Conservation (phyloP, 805 yeast species). For the Candida ulmi region DNA sequence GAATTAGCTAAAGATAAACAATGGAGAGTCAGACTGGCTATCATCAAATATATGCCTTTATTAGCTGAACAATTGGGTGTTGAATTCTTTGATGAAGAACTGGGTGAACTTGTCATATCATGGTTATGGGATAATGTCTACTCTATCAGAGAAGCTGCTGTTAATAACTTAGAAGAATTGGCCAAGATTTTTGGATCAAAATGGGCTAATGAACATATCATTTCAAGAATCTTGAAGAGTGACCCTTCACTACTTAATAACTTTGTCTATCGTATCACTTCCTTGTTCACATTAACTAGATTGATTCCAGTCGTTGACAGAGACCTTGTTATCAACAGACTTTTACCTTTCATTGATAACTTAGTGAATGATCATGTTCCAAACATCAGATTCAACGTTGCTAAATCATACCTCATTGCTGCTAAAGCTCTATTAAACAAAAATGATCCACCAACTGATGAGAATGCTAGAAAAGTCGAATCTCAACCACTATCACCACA, state of each 20-base stretch:
- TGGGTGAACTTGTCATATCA: slow-evolving; percentile 87
- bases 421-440: slow-evolving; percentile 44
- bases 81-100: slow-evolving; percentile 85
- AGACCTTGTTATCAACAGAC: slow-evolving; percentile 50
- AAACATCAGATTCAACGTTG: slow-evolving; percentile 91
- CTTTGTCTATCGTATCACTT: slow-evolving; percentile 88
- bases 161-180: slow-evolving; percentile 69
- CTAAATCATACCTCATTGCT: slow-evolving; percentile 68
- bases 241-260: slow-evolving; percentile 41
- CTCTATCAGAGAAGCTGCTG: slow-evolving; percentile 96
- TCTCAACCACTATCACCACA: slow-evolving; percentile 17
- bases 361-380: slow-evolving; percentile 82
- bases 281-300: slow-evolving; percentile 81
- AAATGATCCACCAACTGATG: slow-evolving; percentile 13
- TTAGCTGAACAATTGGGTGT: slow-evolving; percentile 93
- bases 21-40: slow-evolving; percentile 97
- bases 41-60: slow-evolving; percentile 92
- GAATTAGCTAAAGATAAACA: slow-evolving; percentile 94
- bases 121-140: slow-evolving; percentile 98
- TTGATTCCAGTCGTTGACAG: slow-evolving; percentile 66
- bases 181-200: slow-evolving; percentile 85
- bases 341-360: slow-evolving; percentile 74
- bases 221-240: slow-evolving; percentile 60
- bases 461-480: slow-evolving; percentile 12
- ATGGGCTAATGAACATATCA: slow-evolving; percentile 87